These are phyloP conservation scores for Pichia kudriavzevii DNA, from an alignment of 1,139 yeast species.

Conservation along the genomic window DNA sequence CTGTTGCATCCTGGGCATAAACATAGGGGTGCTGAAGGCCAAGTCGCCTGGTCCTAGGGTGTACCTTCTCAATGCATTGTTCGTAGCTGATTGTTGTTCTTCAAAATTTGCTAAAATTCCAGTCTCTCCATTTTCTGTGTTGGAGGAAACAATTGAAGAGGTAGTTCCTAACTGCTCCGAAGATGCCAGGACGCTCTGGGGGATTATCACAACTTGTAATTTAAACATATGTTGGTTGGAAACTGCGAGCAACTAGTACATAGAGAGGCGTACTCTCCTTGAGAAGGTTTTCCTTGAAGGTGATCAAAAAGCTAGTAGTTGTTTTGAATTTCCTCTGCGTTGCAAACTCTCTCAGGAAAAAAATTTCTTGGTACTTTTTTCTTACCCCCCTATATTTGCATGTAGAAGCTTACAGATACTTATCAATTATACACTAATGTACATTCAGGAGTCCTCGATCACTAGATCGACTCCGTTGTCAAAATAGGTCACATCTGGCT, in stretches of 20 bases:
- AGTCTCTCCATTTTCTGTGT: no score
- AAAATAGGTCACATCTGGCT: conserved; percentile 6
- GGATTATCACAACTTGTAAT: conserved; percentile 34
- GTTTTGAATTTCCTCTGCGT: no score
- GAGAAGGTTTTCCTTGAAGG: no score
- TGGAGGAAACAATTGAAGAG: not conserved
- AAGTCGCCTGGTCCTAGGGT: not conserved
- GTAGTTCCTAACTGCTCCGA: not conserved
- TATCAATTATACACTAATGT: no score
- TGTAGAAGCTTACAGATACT: no score
- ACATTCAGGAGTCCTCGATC: no score
- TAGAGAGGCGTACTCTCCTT: no score
- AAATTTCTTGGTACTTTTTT: not conserved
- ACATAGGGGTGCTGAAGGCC: conserved; percentile 14
- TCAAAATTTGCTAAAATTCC: no score
- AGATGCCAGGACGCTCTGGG: conserved; percentile 28
- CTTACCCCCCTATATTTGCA: not conserved
- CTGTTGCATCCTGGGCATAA: conserved; percentile 2
- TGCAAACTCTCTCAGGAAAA: no score
- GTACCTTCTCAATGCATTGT: conserved; percentile 1
- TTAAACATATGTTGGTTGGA: no score
- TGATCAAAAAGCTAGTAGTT: no score
- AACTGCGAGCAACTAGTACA: no score
- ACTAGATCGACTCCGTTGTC: conserved; percentile 17
- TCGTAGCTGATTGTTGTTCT: conserved; percentile 1